These are phyloP conservation scores for Stemphylium vesicarium DNA, from an alignment of 2,329 filamentous ascomycete genomes.

Conservation along the genomic window DNA sequence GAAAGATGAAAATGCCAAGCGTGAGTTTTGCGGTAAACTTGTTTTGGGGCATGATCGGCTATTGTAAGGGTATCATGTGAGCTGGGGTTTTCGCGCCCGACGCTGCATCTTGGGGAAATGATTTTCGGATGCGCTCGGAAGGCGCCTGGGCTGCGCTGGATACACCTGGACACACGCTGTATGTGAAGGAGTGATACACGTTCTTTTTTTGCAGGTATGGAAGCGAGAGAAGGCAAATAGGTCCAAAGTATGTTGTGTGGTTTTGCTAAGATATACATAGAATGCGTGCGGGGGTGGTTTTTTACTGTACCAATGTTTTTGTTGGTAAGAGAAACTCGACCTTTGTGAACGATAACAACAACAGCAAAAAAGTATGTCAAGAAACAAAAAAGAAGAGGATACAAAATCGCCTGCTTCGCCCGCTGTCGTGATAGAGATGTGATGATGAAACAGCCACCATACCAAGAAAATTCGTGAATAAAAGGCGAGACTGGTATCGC, in stretches of 20 bases:
- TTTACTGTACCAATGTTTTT: constrained; percentile 25
- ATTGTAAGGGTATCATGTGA: no score
- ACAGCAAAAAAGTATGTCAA: neutral
- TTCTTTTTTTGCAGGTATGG: constrained; percentile 2
- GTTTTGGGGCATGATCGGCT: no score
- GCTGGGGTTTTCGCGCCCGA: no score
- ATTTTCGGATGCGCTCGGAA: no score
- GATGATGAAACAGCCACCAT: constrained; percentile 34
- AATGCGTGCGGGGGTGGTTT: neutral
- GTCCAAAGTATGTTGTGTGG: no score
- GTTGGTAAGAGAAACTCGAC: neutral
- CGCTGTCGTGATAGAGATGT: constrained; percentile 5
- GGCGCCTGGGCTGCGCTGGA: no score
- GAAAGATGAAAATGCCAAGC: no score
- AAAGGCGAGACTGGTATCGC: constrained; percentile 22
- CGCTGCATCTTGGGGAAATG: no score
- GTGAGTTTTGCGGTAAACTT: no score
- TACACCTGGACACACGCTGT: neutral
- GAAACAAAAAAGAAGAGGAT: neutral
- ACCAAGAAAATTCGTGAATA: constrained; percentile 19
- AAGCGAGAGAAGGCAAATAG: no score
- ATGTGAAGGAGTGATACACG: neutral
- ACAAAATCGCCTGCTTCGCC: constrained; percentile 7
- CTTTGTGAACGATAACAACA: neutral
- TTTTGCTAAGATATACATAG: neutral